Percentiles rank a stretch among this genome's conserved stretches.
Conservation (phyloP, 1,284 basidiomycete species). For the Tilletia indica region DNA sequence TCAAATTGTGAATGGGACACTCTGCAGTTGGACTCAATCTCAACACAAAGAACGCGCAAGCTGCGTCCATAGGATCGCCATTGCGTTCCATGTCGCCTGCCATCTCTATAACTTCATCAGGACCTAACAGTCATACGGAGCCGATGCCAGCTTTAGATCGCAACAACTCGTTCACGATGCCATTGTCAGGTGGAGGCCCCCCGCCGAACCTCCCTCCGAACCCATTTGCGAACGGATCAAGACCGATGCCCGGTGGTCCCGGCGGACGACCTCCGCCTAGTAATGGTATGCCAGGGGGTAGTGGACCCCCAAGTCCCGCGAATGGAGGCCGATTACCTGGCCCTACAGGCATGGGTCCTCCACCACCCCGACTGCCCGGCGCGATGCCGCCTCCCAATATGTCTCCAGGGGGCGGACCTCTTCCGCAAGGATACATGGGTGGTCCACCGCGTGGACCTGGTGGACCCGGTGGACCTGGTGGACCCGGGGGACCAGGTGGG, state of each 20-base stretch:
- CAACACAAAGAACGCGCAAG: conserved; percentile 14
- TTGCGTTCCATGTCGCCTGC: conserved; percentile 32
- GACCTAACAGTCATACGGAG: conserved; percentile 26
- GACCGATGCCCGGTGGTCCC: conserved; percentile 10
- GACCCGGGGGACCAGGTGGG: background rate
- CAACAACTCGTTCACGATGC: conserved; percentile 35
- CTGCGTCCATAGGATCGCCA: background rate
- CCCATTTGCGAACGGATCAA: conserved; percentile 22
- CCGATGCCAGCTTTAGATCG: conserved; percentile 22
- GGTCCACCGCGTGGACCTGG: conserved; percentile 5
- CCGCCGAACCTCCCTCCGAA: conserved; percentile 19
- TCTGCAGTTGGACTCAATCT: conserved; percentile 36
- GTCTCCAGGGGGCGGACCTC: background rate
- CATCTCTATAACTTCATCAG: conserved; percentile 47
- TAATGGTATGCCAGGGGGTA: background rate
- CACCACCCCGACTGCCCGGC: conserved; percentile 17
- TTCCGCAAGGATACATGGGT: too few species aligned
- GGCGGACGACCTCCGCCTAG: background rate
- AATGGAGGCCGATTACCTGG: conserved; percentile 19
- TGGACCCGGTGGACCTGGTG: conserved; percentile 11
- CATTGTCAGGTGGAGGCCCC: conserved; percentile 6
- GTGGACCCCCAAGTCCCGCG: background rate
- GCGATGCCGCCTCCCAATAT: conserved; percentile 2
- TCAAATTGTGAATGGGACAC: background rate
- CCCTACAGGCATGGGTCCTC: conserved; percentile 10